Evolutionary conservation across 139 green algal genomes (phyloP).

Genomic region (Raphidocelis subcapitata): DNA sequence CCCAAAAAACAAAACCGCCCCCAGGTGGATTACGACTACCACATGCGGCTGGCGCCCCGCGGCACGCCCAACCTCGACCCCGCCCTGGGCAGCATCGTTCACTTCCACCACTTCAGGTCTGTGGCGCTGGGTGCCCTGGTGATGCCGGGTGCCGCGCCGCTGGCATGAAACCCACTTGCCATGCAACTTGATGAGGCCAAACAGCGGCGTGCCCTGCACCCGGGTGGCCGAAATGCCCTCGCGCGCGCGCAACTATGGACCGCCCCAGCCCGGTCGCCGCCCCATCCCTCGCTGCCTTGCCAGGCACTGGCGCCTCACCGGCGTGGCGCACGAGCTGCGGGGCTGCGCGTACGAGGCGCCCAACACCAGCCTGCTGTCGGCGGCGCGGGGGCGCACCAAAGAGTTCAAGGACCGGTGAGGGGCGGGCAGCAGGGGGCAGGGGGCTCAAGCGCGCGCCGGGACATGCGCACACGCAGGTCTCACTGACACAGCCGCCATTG

Average conservation of each 20-base stretch:
- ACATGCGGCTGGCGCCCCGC: slow-evolving; percentile 61
- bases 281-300: too few species aligned
- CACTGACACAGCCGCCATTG: neutral
- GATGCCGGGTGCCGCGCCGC: too few species aligned
- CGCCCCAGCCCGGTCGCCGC: too few species aligned
- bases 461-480: neutral
- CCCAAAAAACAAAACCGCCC: too few species aligned
- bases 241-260: too few species aligned
- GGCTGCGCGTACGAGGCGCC: slow-evolving; percentile 51
- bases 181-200: too few species aligned
- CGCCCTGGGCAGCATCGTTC: slow-evolving; percentile 54
- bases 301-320: slow-evolving; percentile 31
- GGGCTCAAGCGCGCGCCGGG: neutral
- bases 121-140: too few species aligned
- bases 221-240: too few species aligned
- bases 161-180: too few species aligned
- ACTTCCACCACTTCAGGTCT: slow-evolving; percentile 70
- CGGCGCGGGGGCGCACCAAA: slow-evolving; percentile 51
- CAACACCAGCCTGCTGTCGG: slow-evolving; percentile 68
- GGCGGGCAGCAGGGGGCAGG: neutral
- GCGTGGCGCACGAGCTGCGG: slow-evolving; percentile 65
- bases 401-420: slow-evolving; percentile 64
- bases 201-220: too few species aligned
- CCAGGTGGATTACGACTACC: slow-evolving; percentile 83
- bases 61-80: slow-evolving; percentile 48